Base-by-base conservation (phyloP, 225 moss, liverwort and hornwort species). In the Sphagnum tenellum region DNA sequence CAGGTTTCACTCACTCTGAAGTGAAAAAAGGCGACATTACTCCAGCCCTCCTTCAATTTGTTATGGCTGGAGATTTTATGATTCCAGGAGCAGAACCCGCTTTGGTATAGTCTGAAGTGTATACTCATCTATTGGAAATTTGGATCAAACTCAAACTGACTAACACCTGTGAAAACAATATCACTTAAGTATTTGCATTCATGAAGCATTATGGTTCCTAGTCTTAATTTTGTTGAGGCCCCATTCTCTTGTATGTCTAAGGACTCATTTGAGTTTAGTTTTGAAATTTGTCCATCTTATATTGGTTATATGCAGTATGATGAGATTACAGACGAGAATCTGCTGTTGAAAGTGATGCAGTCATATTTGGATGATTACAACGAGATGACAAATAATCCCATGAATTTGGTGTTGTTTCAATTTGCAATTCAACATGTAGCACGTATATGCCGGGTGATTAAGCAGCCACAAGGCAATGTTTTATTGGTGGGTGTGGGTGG, bases 401-500 rank as follows among this genome's bases (percentile, higher is more conserved):
- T 93, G 89, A 89, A 93, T 72, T 77, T 93, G 60, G 92, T 93
- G 29, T 72, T 93, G 5, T 93, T 93, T 71, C 92, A 93, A 71
- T 93, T 89, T 79, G 92, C 92, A 8, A 93, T 93, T 62, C 92
- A 93, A 61, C 92, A 93, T 65, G 76, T 93, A 13, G 81, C 88
- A 54, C 83, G 89, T 47, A 93, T 93, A 71, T 93, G 92, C 61
- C 88, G 88, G 45, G 88, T 86, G 12, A 93, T 93, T 48, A 93
- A 93, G 75, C 92, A 93, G 74, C 92, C 92, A 0, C 77, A 82
- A 74, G 92, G 92, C 10, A 93, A 93, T 62, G 84, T 93, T 4
- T 69, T 93, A 45, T 67, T 93, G 78, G 89, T 93, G 0, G 92
- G 89, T 52, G 80, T 93, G 5, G 89, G 92, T 60, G 92, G 89